Conservation (phyloP, 345 rosid genomes). For the Hibiscus tridactylites region DNA sequence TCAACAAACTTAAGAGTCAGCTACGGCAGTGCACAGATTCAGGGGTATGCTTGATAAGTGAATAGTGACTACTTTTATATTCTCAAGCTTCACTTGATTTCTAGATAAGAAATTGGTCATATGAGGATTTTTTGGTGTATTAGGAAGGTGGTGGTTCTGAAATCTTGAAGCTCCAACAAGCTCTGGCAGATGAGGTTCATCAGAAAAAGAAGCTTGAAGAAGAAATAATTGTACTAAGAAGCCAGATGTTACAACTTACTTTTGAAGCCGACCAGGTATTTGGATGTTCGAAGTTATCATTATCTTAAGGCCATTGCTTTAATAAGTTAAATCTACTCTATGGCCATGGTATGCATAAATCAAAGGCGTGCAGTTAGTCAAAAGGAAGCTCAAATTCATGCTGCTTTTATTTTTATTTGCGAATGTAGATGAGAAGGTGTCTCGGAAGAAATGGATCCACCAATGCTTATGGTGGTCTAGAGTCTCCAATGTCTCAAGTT, state of each 20-base stretch:
- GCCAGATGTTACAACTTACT: slow-evolving; percentile 76
- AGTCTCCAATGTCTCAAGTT: slow-evolving; percentile 40
- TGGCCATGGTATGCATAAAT: neutral
- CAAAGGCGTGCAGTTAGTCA: neutral
- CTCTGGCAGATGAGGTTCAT: slow-evolving; percentile 66
- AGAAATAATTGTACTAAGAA: slow-evolving; percentile 59
- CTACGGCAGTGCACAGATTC: slow-evolving; percentile 38
- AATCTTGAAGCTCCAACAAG: slow-evolving; percentile 56
- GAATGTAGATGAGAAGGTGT: slow-evolving; percentile 55
- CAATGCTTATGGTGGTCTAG: slow-evolving; percentile 42
- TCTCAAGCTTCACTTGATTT: too few species aligned
- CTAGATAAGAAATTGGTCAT: neutral
- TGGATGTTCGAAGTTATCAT: neutral
- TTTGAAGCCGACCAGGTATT: slow-evolving; percentile 93
- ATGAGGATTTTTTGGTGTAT: slow-evolving; percentile 17
- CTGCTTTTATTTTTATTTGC: neutral
- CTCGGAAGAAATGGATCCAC: slow-evolving; percentile 50
- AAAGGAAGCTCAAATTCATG: neutral
- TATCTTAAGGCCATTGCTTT: neutral
- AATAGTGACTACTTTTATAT: neutral
- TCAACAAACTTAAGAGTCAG: slow-evolving; percentile 56
- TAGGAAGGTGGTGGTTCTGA: slow-evolving; percentile 65
- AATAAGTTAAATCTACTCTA: neutral
- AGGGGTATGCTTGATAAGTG: slow-evolving; percentile 41
- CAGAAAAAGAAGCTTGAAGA: slow-evolving; percentile 81